phyloP scores from a whole-genome alignment of 202 grass and related monocot species.

The Zoysia matrella region DNA sequence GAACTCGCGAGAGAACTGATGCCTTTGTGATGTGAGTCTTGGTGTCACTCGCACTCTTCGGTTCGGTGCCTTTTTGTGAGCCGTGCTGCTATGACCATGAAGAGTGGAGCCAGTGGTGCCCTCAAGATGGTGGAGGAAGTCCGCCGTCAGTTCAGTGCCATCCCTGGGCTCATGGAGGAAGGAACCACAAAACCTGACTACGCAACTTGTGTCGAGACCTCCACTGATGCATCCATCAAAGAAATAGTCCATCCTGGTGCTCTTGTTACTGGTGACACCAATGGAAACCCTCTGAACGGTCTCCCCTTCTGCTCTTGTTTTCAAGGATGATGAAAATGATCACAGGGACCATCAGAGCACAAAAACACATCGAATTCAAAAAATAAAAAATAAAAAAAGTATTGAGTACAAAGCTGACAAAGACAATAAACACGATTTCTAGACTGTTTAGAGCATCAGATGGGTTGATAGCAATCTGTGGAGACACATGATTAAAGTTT shows the following conservation, averaged over 20 bases:
- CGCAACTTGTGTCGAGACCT: constrained; percentile 65
- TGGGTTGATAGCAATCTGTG: constrained; percentile 30
- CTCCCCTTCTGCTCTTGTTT: too few species aligned
- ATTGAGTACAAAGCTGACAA: background rate
- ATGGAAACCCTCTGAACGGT: constrained; percentile 72
- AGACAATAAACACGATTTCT: constrained; percentile 12
- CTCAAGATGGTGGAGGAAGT: constrained; percentile 91
- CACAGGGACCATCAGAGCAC: background rate
- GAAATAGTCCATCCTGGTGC: constrained; percentile 73
- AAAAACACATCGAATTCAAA: background rate
- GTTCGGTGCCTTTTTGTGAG: constrained; percentile 65
- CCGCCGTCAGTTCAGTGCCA: constrained; percentile 80
- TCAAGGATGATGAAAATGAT: background rate
- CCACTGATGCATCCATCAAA: constrained; percentile 69
- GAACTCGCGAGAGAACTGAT: constrained; percentile 71
- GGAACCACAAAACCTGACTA: constrained; percentile 64
- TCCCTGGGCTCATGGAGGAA: constrained; percentile 70
- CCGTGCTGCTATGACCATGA: constrained; percentile 85
- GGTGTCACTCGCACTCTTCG: constrained; percentile 79
- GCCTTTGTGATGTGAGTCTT: constrained; percentile 46
- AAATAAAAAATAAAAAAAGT: background rate
- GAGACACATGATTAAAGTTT: constrained; percentile 31
- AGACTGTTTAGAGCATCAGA: background rate
- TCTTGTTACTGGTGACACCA: constrained; percentile 82
- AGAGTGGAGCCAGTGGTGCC: constrained; percentile 76